These are phyloP conservation scores for Porcisia hertigi DNA, from an alignment of 208 protist genomes.

Conservation along the genomic window DNA sequence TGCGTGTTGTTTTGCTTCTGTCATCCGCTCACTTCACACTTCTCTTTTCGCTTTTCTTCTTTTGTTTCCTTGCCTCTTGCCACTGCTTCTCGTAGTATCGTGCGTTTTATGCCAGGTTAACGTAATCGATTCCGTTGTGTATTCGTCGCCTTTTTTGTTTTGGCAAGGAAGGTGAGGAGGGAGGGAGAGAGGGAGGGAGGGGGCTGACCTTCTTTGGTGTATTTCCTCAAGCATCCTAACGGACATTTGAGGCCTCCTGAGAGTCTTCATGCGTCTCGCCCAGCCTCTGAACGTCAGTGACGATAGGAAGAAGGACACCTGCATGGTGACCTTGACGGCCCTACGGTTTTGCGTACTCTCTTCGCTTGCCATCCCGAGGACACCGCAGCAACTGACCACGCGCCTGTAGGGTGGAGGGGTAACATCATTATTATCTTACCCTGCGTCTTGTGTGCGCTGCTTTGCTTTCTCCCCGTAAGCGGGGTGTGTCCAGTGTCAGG, in stretches of 20 bases:
- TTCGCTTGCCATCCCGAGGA: not conserved
- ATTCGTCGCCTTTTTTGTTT: not conserved
- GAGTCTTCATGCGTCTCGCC: not conserved
- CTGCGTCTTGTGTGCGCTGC: not conserved
- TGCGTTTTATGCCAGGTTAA: not conserved
- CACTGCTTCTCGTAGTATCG: slow-evolving; percentile 4
- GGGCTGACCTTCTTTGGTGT: too few species aligned
- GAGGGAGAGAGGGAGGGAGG: too few species aligned
- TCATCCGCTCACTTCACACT: slow-evolving; percentile 1
- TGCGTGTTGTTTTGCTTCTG: not conserved
- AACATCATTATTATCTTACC: too few species aligned
- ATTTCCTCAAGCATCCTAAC: not conserved
- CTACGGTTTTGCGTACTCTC: not conserved
- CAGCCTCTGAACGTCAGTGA: not conserved
- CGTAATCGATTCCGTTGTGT: slow-evolving; percentile 2
- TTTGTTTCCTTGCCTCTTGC: slow-evolving; percentile 10
- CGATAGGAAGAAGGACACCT: not conserved
- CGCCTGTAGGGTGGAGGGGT: not conserved
- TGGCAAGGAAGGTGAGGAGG: not conserved
- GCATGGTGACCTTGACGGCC: not conserved
- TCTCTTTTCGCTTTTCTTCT: not conserved
- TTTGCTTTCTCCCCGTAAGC: not conserved
- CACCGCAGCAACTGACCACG: not conserved
- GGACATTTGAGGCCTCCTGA: not conserved
- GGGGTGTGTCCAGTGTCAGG: not conserved